Conservation (phyloP, 768 basidiomycete genomes). For the Amylocystis lapponica region DNA sequence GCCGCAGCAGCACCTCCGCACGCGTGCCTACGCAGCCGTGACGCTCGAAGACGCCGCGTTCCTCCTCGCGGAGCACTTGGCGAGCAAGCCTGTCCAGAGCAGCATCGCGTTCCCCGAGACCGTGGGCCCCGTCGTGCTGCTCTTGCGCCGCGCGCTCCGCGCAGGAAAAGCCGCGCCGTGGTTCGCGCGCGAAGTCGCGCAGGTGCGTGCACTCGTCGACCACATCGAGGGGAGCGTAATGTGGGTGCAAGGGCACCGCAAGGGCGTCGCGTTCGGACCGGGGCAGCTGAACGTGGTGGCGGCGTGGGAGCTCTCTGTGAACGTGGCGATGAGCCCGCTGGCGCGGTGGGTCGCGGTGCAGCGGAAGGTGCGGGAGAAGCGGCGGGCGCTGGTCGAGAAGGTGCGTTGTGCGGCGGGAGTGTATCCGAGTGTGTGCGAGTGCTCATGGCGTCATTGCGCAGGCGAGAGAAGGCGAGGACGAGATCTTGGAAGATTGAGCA, state of each 20-base stretch:
- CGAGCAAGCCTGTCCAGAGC: slow-evolving; percentile 61
- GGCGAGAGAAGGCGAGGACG: slow-evolving; percentile 68
- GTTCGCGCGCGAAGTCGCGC: slow-evolving; percentile 49
- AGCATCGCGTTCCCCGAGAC: slow-evolving; percentile 95
- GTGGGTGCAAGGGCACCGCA: slow-evolving; percentile 73
- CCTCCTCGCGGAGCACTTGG: slow-evolving; percentile 78
- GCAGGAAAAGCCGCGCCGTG: slow-evolving; percentile 32
- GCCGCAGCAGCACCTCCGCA: slow-evolving; percentile 84
- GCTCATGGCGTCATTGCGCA: slow-evolving; percentile 20
- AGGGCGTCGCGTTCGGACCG: slow-evolving; percentile 70
- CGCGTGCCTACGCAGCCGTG: slow-evolving; percentile 78
- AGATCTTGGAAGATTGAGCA: slow-evolving; percentile 50
- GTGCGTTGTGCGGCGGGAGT: slow-evolving; percentile 28
- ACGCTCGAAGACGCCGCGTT: slow-evolving; percentile 78
- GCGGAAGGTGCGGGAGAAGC: slow-evolving; percentile 74
- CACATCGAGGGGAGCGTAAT: slow-evolving; percentile 77
- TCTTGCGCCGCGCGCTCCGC: slow-evolving; percentile 73
- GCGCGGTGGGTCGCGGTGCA: slow-evolving; percentile 78
- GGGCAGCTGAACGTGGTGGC: slow-evolving; percentile 63
- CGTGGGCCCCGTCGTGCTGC: slow-evolving; percentile 67
- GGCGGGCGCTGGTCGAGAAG: slow-evolving; percentile 68
- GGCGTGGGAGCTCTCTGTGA: slow-evolving; percentile 62
- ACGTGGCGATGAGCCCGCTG: slow-evolving; percentile 67
- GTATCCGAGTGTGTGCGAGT: neutral
- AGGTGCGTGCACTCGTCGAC: slow-evolving; percentile 77